Evolutionary conservation across 2,329 filamentous ascomycete genomes (phyloP).

Genomic region (Colletotrichum sp.): DNA sequence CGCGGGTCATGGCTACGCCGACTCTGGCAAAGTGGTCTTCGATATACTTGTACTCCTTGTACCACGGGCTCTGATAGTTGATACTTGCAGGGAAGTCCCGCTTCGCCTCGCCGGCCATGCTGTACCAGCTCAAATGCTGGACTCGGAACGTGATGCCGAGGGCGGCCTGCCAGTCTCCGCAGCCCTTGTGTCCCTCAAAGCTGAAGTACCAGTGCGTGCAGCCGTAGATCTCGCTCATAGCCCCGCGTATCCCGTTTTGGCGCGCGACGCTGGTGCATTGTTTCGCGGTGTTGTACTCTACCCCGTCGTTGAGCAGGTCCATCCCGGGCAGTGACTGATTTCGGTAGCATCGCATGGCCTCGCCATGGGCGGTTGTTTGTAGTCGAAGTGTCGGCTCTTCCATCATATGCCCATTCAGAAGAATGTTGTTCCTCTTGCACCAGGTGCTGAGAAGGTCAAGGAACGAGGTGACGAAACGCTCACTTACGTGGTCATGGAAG

Average conservation of each 20-base stretch:
- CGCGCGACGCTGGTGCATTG: constrained; percentile 33
- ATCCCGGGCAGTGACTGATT: constrained; percentile 34
- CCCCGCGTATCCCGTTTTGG: constrained; percentile 30
- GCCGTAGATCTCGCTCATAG: constrained; percentile 35
- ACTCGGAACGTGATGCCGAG: constrained; percentile 36
- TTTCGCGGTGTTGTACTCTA: constrained; percentile 37
- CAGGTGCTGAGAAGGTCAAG: constrained; percentile 32
- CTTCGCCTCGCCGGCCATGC: constrained; percentile 36
- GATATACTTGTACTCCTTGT: constrained; percentile 32
- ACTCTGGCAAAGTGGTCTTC: constrained; percentile 37
- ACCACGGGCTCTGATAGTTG: constrained; percentile 37
- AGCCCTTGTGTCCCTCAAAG: constrained; percentile 36
- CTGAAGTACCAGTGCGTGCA: constrained; percentile 35
- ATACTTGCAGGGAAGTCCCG: constrained; percentile 35
- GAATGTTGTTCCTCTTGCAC: constrained; percentile 30
- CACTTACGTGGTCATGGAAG: constrained; percentile 35
- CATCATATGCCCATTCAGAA: constrained; percentile 36
- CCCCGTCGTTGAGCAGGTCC: constrained; percentile 31
- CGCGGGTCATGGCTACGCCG: constrained; percentile 32
- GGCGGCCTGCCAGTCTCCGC: constrained; percentile 37
- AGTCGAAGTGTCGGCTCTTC: constrained; percentile 34
- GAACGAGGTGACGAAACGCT: constrained; percentile 33
- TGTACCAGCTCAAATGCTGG: constrained; percentile 35
- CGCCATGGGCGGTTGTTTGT: constrained; percentile 34
- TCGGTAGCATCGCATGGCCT: constrained; percentile 36